Evolutionary conservation across 306 rosid genomes (phyloP).

Genomic region (Rosa persica): DNA sequence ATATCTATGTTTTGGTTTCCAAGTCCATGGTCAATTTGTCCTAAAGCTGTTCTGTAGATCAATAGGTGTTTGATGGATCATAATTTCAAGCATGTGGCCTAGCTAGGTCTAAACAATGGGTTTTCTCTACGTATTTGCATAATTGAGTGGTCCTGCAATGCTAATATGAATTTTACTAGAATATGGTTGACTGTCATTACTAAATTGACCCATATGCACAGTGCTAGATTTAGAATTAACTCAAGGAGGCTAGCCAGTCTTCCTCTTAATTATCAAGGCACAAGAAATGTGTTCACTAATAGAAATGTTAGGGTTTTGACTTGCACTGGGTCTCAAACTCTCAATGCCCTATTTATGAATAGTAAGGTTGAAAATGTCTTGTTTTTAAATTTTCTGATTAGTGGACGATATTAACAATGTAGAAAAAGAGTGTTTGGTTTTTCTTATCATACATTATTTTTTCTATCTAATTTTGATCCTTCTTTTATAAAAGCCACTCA

Average conservation of each 20-base stretch:
- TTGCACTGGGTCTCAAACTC: background rate
- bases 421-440: no score
- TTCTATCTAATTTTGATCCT: no score
- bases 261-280: background rate
- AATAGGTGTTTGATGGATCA: constrained; percentile 8
- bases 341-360: background rate
- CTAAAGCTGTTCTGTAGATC: background rate
- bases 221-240: background rate
- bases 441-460: no score
- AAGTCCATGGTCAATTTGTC: background rate
- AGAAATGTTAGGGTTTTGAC: background rate
- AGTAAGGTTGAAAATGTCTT: no score
- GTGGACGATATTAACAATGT: no score
- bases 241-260: background rate
- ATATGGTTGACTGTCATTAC: background rate
- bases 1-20: background rate
- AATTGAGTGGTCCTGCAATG: background rate
- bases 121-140: background rate
- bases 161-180: background rate
- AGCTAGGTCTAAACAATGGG: background rate
- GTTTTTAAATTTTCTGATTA: no score
- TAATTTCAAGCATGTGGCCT: constrained; percentile 5
- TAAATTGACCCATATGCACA: background rate
- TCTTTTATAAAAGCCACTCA: no score
- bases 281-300: background rate